A percentile compares a stretch with the other conserved stretches of the same genome.
Evolutionary conservation across 352 stramenopile species (phyloP).

Genomic region (Elongisporangium undulatum): DNA sequence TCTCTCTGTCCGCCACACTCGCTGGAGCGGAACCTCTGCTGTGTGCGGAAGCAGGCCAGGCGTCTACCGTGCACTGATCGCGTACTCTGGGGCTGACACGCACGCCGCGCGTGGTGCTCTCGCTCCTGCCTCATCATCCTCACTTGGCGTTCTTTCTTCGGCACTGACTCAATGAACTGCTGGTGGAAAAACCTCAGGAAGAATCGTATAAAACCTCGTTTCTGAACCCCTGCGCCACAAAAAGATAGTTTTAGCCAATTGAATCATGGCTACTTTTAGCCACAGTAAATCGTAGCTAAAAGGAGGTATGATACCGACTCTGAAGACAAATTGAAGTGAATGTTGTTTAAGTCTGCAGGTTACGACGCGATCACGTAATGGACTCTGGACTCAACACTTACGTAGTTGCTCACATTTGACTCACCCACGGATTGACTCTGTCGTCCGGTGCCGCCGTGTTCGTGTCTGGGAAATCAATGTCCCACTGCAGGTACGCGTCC

Average conservation of each 20-base stretch:
- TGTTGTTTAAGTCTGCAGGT: too few species aligned
- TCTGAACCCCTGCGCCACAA: not conserved
- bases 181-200: not conserved
- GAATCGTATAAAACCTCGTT: not conserved
- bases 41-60: conserved; percentile 60
- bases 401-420: too few species aligned
- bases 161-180: not conserved
- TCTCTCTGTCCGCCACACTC: conserved; percentile 3
- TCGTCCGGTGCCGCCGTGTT: not conserved
- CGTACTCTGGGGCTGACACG: not conserved
- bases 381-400: too few species aligned
- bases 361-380: too few species aligned
- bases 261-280: too few species aligned
- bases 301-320: too few species aligned
- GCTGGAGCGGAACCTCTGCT: conserved; percentile 36
- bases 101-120: not conserved
- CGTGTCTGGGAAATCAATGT: not conserved
- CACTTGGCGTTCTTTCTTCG: not conserved
- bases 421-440: too few species aligned
- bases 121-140: not conserved
- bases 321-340: too few species aligned
- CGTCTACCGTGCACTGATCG: conserved; percentile 29
- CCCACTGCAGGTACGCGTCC: too few species aligned
- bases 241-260: too few species aligned
- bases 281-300: not conserved